Evolutionary conservation across 306 rosid species (phyloP), one percentile per base, ranked within the genome.

Genomic region (Cicer cuneatum): DNA sequence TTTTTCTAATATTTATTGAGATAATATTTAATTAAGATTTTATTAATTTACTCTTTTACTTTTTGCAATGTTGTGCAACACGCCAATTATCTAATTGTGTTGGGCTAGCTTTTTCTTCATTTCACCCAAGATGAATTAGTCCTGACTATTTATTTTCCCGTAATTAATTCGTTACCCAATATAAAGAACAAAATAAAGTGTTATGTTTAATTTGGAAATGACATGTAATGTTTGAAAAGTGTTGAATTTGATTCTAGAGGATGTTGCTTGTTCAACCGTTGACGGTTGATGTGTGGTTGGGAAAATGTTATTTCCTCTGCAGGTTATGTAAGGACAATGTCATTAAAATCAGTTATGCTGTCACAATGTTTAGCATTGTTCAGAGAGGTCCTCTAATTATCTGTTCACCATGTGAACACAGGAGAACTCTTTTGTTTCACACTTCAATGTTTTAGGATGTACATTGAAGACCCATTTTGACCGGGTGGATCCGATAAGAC

Each of bases 231-330:
- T 15, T 15, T 15, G 21, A 51, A 51, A 10, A 79, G 70, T 18
- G 1, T 66, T 47, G 41, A 54, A 54, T 65, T 79, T 38, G 35
- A 57, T 73, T 73, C 69, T 58, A 67, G 79, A 69, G 73, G 54
- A 61, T 75, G 80, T 74, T 69, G 73, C 68, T 69, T 65, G 12
- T 61, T 80, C 61, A 69, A 74, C 53, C 10, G 45, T 61, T 75
- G 83, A 79, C 69, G 74, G 78, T 72, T 79, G 45, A 80, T 41
- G 61, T 49, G 71, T 58, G 21, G 51, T 43, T 78, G 64, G 83
- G 83, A 78, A 83, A 78, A 78, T 62, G 83, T 46, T 24, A 53
- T 78, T 83, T 69, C 71, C 74, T 69, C 78, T 83, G 74, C 74
- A 15, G 80, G 74, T 47, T 71, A 57, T 71, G 74, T 53, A 66